These are phyloP conservation scores for Lasiodiplodia sp. DNA, from an alignment of 2,329 filamentous ascomycete genomes.

Conservation along the genomic window DNA sequence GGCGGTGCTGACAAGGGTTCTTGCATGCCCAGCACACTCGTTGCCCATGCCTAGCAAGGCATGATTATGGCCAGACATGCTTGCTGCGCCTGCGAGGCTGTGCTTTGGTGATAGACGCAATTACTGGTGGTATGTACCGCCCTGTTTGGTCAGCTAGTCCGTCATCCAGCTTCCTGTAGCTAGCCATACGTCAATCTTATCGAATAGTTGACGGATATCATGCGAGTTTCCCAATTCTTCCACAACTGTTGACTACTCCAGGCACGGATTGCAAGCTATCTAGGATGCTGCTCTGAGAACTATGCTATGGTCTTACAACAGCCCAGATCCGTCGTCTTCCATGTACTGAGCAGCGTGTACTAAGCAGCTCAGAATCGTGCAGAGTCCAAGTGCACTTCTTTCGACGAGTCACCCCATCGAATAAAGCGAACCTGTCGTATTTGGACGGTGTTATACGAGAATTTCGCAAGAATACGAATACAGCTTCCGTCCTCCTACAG, in stretches of 20 bases:
- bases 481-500: neutral
- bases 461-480: neutral
- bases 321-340: neutral
- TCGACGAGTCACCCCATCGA: neutral
- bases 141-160: neutral
- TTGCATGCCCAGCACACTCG: constrained; percentile 57
- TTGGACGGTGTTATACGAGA: neutral
- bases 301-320: neutral
- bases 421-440: neutral
- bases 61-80: neutral
- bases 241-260: too few species aligned
- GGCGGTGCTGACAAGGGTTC: neutral
- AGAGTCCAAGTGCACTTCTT: neutral
- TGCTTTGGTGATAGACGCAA: neutral
- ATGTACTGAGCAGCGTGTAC: neutral
- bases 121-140: neutral
- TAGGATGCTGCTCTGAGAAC: neutral
- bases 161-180: neutral
- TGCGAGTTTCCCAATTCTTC: too few species aligned
- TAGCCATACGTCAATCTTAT: neutral
- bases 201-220: neutral
- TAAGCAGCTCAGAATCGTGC: neutral
- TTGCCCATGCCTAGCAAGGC: neutral
- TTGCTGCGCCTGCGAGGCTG: neutral
- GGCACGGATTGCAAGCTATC: neutral